Conservation (phyloP, 2,329 filamentous ascomycete genomes). For the Hypomyces rosellus region DNA sequence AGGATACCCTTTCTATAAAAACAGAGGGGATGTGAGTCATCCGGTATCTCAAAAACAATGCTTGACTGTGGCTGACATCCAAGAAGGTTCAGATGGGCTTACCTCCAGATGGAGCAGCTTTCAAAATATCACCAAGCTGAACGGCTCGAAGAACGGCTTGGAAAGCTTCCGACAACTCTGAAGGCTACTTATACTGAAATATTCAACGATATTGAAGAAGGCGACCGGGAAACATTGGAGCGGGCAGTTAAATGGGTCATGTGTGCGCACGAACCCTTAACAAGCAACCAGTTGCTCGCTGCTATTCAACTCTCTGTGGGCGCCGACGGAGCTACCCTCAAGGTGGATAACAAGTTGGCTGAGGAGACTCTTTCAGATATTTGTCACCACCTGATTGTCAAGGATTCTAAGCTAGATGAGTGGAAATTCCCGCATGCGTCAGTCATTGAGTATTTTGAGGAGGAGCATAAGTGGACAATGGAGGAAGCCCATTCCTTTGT, state of each 20-base stretch:
- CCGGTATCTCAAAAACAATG: too few relatives aligned
- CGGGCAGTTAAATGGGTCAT: conserved; percentile 1
- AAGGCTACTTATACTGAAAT: not conserved
- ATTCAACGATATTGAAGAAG: not conserved
- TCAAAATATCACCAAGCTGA: not conserved
- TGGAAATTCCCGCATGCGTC: conserved; percentile 7
- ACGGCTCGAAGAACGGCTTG: not conserved
- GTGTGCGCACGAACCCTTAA: not conserved
- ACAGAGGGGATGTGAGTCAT: conserved; percentile 3
- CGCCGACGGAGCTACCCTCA: not conserved
- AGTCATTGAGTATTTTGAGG: conserved; percentile 5
- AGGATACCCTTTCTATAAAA: not conserved
- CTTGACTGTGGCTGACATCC: not conserved
- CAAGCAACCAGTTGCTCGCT: not conserved
- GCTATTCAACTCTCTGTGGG: conserved; percentile 1
- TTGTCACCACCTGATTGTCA: conserved; percentile 1
- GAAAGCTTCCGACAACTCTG: conserved; percentile 4
- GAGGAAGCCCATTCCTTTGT: not conserved
- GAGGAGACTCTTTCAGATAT: not conserved
- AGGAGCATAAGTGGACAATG: not conserved
- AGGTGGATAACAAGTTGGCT: not conserved
- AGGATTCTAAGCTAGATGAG: not conserved
- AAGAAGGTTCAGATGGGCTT: conserved; percentile 4
- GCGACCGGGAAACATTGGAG: not conserved
- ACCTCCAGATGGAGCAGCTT: conserved; percentile 1